phyloP scores from a whole-genome alignment of 306 rosid species.

The Begonia peltatifolia region DNA sequence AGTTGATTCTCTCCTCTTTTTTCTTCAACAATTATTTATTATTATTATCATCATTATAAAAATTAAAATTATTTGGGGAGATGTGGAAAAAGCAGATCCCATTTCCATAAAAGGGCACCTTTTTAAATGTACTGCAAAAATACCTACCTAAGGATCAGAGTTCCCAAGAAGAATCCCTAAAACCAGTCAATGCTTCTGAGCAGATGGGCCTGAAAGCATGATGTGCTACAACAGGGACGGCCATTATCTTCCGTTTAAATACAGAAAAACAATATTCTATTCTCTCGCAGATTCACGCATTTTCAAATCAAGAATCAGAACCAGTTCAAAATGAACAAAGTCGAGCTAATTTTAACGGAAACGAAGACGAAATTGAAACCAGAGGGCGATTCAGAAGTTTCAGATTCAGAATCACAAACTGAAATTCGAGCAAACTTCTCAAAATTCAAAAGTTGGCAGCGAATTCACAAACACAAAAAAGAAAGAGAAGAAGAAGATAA shows the following conservation, averaged over 20 bases:
- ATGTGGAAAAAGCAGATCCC: slow-evolving; percentile 56
- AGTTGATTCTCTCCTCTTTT: slow-evolving; percentile 25
- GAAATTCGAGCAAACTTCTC: slow-evolving; percentile 1
- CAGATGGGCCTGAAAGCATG: slow-evolving; percentile 37
- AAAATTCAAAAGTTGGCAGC: slow-evolving; percentile 1
- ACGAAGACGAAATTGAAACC: background rate
- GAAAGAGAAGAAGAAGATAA: slow-evolving; percentile 7
- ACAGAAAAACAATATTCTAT: slow-evolving; percentile 12
- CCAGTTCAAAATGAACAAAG: background rate
- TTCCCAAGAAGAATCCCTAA: slow-evolving; percentile 53
- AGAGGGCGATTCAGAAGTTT: background rate
- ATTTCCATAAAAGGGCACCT: slow-evolving; percentile 70
- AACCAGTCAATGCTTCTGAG: slow-evolving; percentile 57
- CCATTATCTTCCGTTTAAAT: slow-evolving; percentile 38
- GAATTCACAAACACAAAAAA: slow-evolving; percentile 13
- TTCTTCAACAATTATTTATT: slow-evolving; percentile 20
- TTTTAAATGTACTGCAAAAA: slow-evolving; percentile 65
- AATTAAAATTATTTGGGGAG: slow-evolving; percentile 34
- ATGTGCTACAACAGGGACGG: slow-evolving; percentile 38
- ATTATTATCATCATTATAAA: slow-evolving; percentile 3
- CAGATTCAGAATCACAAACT: too few relatives aligned
- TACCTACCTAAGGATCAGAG: slow-evolving; percentile 82
- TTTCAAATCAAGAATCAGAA: background rate
- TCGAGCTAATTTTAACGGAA: background rate
- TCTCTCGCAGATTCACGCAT: too few relatives aligned